Base-by-base conservation (phyloP, 2,329 filamentous ascomycete genomes). In the Beauveria bassiana region DNA sequence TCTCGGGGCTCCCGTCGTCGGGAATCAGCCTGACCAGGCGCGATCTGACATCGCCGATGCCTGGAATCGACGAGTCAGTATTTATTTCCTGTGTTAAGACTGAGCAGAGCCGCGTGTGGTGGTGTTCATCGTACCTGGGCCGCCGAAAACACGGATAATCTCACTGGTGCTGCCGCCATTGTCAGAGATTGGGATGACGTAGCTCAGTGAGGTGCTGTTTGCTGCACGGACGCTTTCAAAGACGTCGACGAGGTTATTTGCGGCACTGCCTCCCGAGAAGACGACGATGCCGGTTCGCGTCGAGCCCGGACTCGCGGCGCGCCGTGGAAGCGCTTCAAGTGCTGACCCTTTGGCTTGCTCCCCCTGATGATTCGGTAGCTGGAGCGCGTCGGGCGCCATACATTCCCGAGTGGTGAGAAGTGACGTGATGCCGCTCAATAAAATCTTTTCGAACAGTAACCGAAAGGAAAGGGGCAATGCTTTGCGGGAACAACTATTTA, bases 151-250 rank as follows among this genome's bases (percentile, higher is more conserved):
- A 42, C 95, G 84, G 66, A 97, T 96, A 69, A 97, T 79, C 77
- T 98, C 93, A 50, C 91, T 96, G 2, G 92, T 96, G 68, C 90
- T 96, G 45, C 93, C 93, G 54, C 93, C 93, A 74, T 98, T 98
- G 76, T 98, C 93, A 66, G 90, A 95, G 71, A 97, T 96, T 42
- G 93, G 93, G 58, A 98, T 96, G 63, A 97, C 86, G 73, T 96
- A 96, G 74, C 85, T 91, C 47, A 96, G 76, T 3, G 82, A 78
- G 69, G 88, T 89, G 46, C 81, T 75, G 64, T 88, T 89, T 67
- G 81, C 86, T 64, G 86, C 75, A 14, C 84, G 79, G 40, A 90
- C 79, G 20, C 78, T 77, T 67, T 84, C 87, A 75, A 97, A 97
- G 12, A 96, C 90, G 72, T 97, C 93, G 46, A 97, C 93, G 5